Percentiles rank a stretch among this genome's conserved stretches.
phyloP scores from a whole-genome alignment of 2,329 filamentous ascomycete genomes.

The Fusarium sp. region DNA sequence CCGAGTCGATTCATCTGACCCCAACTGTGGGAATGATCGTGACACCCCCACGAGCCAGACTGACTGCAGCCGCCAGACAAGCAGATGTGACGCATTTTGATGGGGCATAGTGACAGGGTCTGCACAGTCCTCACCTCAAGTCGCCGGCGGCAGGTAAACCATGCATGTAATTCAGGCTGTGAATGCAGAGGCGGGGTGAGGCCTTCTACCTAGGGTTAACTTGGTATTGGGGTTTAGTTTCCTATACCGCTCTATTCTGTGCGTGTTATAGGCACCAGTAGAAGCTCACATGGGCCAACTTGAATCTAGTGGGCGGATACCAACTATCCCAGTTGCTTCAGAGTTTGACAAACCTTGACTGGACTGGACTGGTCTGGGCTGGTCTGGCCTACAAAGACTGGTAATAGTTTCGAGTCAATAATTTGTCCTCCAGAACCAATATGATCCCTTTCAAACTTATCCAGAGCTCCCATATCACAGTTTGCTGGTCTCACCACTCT shows the following conservation, averaged over 20 bases:
- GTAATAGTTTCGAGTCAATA: background rate
- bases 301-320: background rate
- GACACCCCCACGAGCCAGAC: conserved; percentile 8
- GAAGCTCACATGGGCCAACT: background rate
- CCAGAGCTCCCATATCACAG: background rate
- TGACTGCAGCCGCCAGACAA: background rate
- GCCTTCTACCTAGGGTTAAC: background rate
- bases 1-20: background rate
- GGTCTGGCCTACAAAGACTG: background rate
- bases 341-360: background rate
- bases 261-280: background rate
- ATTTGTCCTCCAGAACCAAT: background rate
- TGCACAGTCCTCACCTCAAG: background rate
- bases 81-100: background rate
- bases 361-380: background rate
- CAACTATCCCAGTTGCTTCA: background rate
- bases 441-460: background rate
- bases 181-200: background rate
- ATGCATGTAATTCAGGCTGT: background rate
- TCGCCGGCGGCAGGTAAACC: background rate
- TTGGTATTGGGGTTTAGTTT: background rate
- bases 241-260: background rate
- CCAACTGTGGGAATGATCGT: background rate
- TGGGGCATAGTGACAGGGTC: background rate
- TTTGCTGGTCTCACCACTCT: background rate